A percentile compares a stretch with the other conserved stretches of the same genome.
phyloP scores from a whole-genome alignment of 208 protist species.

The Leishmania tropica region DNA sequence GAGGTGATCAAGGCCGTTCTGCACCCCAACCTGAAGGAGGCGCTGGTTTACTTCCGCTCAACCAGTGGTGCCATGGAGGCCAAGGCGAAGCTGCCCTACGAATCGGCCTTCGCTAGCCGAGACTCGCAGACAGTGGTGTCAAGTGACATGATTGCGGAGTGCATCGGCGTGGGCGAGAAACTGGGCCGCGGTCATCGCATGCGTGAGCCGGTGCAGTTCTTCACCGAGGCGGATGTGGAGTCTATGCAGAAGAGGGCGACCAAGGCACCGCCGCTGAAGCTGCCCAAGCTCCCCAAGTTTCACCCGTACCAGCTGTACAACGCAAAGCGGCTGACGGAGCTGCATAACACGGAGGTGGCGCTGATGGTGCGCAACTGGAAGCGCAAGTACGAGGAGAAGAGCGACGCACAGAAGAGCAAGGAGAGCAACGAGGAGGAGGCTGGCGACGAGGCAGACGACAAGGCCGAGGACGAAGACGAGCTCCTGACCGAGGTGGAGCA shows the following conservation, averaged over 20 bases:
- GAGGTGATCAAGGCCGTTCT: slow-evolving; percentile 77
- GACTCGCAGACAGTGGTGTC: slow-evolving; percentile 80
- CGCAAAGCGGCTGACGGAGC: slow-evolving; percentile 72
- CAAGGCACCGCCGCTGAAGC: slow-evolving; percentile 69
- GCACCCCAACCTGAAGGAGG: slow-evolving; percentile 85
- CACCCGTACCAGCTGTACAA: slow-evolving; percentile 85
- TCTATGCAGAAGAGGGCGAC: slow-evolving; percentile 45
- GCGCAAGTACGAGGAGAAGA: slow-evolving; percentile 51
- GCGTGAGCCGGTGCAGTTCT: slow-evolving; percentile 60
- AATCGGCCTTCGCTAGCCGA: slow-evolving; percentile 55
- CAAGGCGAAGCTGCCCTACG: slow-evolving; percentile 70
- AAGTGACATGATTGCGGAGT: slow-evolving; percentile 82
- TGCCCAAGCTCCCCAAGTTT: slow-evolving; percentile 73
- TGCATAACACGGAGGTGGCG: slow-evolving; percentile 82
- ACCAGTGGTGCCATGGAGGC: slow-evolving; percentile 81
- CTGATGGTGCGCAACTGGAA: slow-evolving; percentile 84
- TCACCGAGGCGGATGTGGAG: slow-evolving; percentile 73
- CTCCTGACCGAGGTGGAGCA: slow-evolving; percentile 70
- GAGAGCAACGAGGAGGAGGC: slow-evolving; percentile 20
- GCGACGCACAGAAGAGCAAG: slow-evolving; percentile 5
- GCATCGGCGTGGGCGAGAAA: slow-evolving; percentile 69
- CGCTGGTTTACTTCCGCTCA: slow-evolving; percentile 83
- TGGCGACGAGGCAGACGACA: slow-evolving; percentile 5
- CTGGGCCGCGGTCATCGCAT: slow-evolving; percentile 86
- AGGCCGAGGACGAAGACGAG: slow-evolving; percentile 45